Conservation (phyloP, 2,329 filamentous ascomycete species). For the Scedosporium minutisporum region DNA sequence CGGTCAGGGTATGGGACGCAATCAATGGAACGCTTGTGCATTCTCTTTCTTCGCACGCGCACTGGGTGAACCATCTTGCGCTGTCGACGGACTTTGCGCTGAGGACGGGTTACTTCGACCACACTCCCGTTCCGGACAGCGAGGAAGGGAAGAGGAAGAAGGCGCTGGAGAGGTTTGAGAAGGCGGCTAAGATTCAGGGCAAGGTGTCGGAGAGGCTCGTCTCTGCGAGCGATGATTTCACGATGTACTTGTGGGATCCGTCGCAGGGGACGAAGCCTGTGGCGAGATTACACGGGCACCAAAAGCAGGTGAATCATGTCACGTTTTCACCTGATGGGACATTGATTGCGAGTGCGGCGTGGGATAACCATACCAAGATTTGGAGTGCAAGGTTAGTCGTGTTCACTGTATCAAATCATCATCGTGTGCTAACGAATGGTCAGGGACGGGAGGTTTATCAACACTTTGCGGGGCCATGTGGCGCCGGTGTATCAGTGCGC, state of each 20-base stretch:
- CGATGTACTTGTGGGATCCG: conserved; percentile 92
- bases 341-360: conserved; percentile 78
- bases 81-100: conserved; percentile 87
- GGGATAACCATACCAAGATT: conserved; percentile 90
- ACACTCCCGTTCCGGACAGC: conserved; percentile 57
- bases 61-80: conserved; percentile 93
- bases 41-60: conserved; percentile 72
- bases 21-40: conserved; percentile 69
- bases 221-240: conserved; percentile 90
- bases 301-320: conserved; percentile 95
- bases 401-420: background rate
- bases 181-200: conserved; percentile 68
- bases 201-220: conserved; percentile 75
- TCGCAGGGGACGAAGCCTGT: conserved; percentile 69
- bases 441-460: conserved; percentile 67
- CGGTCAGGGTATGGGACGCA: conserved; percentile 82
- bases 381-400: conserved; percentile 63
- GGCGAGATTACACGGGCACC: conserved; percentile 82
- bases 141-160: conserved; percentile 63
- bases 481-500: conserved; percentile 86
- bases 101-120: conserved; percentile 78
- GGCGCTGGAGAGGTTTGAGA: conserved; percentile 75
- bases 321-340: conserved; percentile 85
- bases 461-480: conserved; percentile 78
- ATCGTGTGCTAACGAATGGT: conserved; percentile 8